Conservation (phyloP, 2,329 filamentous ascomycete genomes). For the Lojkania enalia region DNA sequence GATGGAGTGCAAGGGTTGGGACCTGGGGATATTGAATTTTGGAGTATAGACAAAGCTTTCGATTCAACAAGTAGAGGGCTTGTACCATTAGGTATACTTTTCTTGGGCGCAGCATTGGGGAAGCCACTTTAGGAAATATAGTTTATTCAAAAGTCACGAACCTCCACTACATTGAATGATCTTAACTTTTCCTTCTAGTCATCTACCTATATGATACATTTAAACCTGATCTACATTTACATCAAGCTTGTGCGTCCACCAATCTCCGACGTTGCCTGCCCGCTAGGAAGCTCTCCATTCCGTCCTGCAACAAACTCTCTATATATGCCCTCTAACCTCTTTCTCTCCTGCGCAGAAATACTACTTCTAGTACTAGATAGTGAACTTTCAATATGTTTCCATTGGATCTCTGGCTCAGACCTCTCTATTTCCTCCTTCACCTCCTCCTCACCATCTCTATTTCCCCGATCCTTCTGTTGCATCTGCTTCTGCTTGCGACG, state of each 20-base stretch:
- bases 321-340: slow-evolving; percentile 78
- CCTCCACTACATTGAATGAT: neutral
- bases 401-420: slow-evolving; percentile 78
- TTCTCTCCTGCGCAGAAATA: slow-evolving; percentile 77
- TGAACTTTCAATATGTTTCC: slow-evolving; percentile 80
- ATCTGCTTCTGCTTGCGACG: slow-evolving; percentile 65
- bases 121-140: neutral
- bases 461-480: slow-evolving; percentile 41
- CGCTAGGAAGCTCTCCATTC: slow-evolving; percentile 93
- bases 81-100: neutral
- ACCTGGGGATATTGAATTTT: no score
- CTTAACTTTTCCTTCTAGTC: neutral
- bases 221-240: no score
- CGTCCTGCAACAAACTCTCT: slow-evolving; percentile 88
- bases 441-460: slow-evolving; percentile 21
- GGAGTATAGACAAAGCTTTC: no score
- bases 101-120: neutral
- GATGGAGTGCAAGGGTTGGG: neutral
- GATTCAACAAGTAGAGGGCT: neutral
- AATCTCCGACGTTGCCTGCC: slow-evolving; percentile 88
- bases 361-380: slow-evolving; percentile 77
- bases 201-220: neutral
- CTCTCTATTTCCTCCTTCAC: slow-evolving; percentile 45
- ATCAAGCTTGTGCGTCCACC: slow-evolving; percentile 92
- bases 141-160: no score